Conservation (phyloP, 306 rosid species). For the Rosa lucieae region DNA sequence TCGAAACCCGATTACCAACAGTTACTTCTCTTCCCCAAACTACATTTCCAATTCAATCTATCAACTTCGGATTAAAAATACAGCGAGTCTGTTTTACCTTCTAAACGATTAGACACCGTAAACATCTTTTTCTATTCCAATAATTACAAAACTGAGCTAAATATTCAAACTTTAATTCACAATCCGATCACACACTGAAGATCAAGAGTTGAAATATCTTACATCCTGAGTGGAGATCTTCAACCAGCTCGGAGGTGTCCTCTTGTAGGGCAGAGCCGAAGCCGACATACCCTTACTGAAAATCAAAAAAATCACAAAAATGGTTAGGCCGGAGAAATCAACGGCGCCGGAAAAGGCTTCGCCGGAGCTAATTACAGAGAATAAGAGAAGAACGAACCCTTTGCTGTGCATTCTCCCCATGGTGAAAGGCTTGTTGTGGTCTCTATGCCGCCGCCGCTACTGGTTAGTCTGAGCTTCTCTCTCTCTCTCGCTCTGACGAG, state of each 20-base stretch:
- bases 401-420: conserved; percentile 92
- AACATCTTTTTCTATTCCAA: not conserved
- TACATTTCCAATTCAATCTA: not conserved
- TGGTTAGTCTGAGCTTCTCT: not conserved
- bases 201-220: conserved; percentile 15
- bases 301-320: not conserved
- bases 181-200: not conserved
- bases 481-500: not conserved
- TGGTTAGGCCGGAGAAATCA: not conserved
- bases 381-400: conserved; percentile 49
- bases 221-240: conserved; percentile 78
- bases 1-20: too few species aligned
- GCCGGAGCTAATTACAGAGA: not conserved
- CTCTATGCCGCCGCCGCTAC: conserved; percentile 10
- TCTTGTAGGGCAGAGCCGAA: conserved; percentile 84
- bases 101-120: not conserved
- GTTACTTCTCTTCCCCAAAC: not conserved
- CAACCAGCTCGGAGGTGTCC: conserved; percentile 76
- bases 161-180: not conserved
- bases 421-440: conserved; percentile 21
- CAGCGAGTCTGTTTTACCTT: not conserved
- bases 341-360: not conserved
- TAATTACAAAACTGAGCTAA: not conserved
- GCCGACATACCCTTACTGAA: conserved; percentile 87
- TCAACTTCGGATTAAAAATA: not conserved